Base-by-base conservation (phyloP, 495 filamentous ascomycete genomes). In the Pseudomonodictys pantanalensis region DNA sequence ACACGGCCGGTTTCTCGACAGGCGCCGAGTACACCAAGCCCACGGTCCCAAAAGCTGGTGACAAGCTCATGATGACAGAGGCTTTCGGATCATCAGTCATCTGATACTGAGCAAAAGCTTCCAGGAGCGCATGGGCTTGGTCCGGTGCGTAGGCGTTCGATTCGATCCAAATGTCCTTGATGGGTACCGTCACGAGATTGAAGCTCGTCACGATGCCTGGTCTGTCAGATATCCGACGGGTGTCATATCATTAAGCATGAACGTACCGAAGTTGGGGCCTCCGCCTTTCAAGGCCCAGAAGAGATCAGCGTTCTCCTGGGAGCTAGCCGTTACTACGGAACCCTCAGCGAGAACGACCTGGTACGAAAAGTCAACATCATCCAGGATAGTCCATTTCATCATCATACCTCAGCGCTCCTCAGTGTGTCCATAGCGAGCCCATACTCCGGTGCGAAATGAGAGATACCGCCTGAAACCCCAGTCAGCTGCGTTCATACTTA, bases 201-300 rank as follows among this genome's bases (percentile, higher is more conserved):
- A 56, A 62, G 15, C 43, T 38, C 8, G 58, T 56, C 3, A 56
- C 52, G 42, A 62, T 62, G 12, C 58, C 58, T 61, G n/a, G 43
- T 15, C 10, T 0, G 17, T 58, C 38, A 44, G 45, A 39, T 26
- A 10, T 18, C n/a, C n/a, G n/a, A n/a, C n/a, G n/a, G 26, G 5
- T n/a, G 12, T 33, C 11, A 35, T 20, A 22, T 35, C 9, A 22
- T 8, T 2, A 11, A 25, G 3, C 9, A 29, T 15, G 9, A 10
- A 33, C 50, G 20, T 33, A 60, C 60, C 60, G 26, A 57, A 63
- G 20, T 63, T 63, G 10, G 60, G 20, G 6, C 60, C 60, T 5
- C 60, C 52, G 10, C 60, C 60, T 32, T 63, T 63, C 22, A 63
- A 25, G 15, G 52, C 60, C 47, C 53, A 47, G 43, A 63, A 63